phyloP scores from a whole-genome alignment of 1,139 yeast genomes.

The Hanseniaspora gamundiae region DNA sequence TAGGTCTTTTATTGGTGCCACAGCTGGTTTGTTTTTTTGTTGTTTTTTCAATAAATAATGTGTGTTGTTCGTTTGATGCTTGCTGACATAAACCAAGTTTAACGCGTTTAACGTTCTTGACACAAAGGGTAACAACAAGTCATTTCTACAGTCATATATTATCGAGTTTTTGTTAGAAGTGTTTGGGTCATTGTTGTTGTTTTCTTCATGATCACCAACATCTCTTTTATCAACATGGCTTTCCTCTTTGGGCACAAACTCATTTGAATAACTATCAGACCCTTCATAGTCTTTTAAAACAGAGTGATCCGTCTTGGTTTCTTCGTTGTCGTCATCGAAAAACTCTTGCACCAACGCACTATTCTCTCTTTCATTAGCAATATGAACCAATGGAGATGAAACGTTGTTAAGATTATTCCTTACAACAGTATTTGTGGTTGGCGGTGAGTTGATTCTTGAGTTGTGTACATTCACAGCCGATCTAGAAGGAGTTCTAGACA shows the following conservation, averaged over 20 bases:
- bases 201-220: neutral
- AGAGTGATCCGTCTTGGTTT: neutral
- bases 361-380: neutral
- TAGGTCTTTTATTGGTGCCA: no score
- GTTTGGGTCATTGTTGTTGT: neutral
- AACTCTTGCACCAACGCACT: neutral
- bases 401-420: neutral
- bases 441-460: no score
- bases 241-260: no score
- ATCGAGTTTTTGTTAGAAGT: neutral
- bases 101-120: neutral
- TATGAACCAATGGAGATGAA: neutral
- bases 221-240: no score
- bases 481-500: no score
- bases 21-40: neutral
- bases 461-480: neutral
- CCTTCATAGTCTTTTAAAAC: no score
- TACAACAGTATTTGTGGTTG: neutral
- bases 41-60: neutral
- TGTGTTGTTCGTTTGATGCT: neutral
- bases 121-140: neutral
- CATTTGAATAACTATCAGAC: no score
- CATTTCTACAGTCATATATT: neutral
- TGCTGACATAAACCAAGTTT: neutral
- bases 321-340: neutral